phyloP scores from a whole-genome alignment of 768 basidiomycete species.

The Hypholoma fasciculare region DNA sequence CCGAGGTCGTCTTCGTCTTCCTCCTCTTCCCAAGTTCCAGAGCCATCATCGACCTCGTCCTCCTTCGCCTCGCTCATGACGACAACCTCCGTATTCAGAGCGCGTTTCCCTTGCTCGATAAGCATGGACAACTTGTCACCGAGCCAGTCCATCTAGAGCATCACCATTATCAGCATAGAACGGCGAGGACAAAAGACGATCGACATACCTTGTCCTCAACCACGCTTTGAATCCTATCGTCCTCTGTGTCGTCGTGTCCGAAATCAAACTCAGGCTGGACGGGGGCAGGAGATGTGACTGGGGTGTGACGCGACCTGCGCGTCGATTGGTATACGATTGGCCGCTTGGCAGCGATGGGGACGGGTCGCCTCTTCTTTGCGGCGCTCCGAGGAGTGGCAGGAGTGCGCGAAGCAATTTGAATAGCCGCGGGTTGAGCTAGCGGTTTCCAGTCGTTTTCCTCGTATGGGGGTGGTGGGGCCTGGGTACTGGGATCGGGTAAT shows the following conservation, averaged over 20 bases:
- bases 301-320: conserved; percentile 1
- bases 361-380: not conserved
- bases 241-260: conserved; percentile 24
- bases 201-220: conserved; percentile 48
- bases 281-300: not conserved
- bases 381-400: conserved; percentile 5
- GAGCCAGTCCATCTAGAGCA: conserved; percentile 79
- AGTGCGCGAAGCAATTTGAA: not conserved
- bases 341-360: conserved; percentile 6
- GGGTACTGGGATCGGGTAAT: conserved; percentile 25
- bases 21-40: conserved; percentile 75
- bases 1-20: conserved; percentile 15
- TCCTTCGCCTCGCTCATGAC: conserved; percentile 73
- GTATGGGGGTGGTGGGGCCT: conserved; percentile 65
- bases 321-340: conserved; percentile 4
- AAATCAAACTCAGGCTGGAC: conserved; percentile 45
- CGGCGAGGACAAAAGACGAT: not conserved
- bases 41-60: conserved; percentile 77
- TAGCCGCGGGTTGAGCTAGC: not conserved
- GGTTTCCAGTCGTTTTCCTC: conserved; percentile 26
- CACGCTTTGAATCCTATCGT: conserved; percentile 17
- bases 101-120: conserved; percentile 79
- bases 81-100: conserved; percentile 76
- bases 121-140: conserved; percentile 66
- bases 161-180: not conserved